Evolutionary conservation across 2,329 filamentous ascomycete species (phyloP).

Genomic region (Sclerotinia subarctica): DNA sequence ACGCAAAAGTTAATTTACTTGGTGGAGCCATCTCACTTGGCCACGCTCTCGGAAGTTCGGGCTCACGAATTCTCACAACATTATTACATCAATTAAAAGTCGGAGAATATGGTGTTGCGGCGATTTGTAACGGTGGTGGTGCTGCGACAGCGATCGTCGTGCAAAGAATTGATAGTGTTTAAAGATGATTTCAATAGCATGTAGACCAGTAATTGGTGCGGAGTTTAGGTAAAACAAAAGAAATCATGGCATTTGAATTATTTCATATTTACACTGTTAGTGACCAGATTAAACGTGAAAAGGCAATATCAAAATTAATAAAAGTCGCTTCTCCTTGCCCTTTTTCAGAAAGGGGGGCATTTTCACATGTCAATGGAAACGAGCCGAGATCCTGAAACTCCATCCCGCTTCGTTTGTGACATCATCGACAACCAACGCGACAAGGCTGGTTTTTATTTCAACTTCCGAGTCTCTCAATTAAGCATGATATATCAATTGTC

Average conservation of each 20-base stretch:
- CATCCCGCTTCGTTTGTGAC: constrained; percentile 7
- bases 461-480: neutral
- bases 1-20: constrained; percentile 78
- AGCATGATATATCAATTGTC: neutral
- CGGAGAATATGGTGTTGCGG: constrained; percentile 90
- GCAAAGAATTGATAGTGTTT: constrained; percentile 63
- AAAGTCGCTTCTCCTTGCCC: neutral
- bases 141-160: constrained; percentile 90
- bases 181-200: neutral
- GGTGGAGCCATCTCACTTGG: constrained; percentile 91
- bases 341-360: neutral
- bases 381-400: constrained; percentile 9
- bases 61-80: constrained; percentile 84
- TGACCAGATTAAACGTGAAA: neutral
- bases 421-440: neutral
- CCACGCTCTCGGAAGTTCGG: constrained; percentile 90
- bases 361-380: constrained; percentile 17
- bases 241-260: neutral
- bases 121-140: constrained; percentile 95
- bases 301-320: neutral
- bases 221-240: neutral
- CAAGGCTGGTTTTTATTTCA: neutral
- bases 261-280: neutral
- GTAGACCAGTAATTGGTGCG: neutral
- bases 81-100: constrained; percentile 84